Percentiles rank a stretch among this genome's conserved stretches.
Conservation (phyloP, 805 yeast species). For the Ogataea corticis region DNA sequence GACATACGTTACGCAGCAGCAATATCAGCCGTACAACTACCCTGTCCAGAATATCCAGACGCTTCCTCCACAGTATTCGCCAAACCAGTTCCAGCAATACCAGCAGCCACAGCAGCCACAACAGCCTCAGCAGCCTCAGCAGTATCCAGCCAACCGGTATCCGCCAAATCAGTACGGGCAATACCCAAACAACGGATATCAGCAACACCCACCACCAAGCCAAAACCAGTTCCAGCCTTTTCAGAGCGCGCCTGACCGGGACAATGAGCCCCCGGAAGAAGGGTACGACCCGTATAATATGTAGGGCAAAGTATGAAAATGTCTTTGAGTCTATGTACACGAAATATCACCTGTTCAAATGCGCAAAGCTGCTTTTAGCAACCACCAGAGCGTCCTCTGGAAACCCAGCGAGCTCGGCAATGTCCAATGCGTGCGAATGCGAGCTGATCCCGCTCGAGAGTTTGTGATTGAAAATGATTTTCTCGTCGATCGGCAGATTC, state of each 20-base stretch:
- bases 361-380: conserved; percentile 43
- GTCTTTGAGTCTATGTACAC: too few species aligned
- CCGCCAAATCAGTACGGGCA: not conserved
- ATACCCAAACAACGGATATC: not conserved
- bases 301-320: not conserved
- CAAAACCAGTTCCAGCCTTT: not conserved
- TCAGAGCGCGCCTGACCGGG: not conserved
- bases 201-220: conserved; percentile 1
- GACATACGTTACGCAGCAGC: conserved; percentile 6
- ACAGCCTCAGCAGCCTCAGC: conserved; percentile 19
- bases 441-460: conserved; percentile 67
- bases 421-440: conserved; percentile 73
- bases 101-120: conserved; percentile 8
- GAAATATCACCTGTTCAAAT: conserved; percentile 7
- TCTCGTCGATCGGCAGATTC: conserved; percentile 29
- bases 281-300: conserved; percentile 25
- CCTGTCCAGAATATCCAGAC: not conserved
- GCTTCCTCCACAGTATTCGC: conserved; percentile 2
- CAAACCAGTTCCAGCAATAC: not conserved
- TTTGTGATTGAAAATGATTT: conserved; percentile 52
- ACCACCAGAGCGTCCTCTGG: conserved; percentile 57
- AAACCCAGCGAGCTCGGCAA: conserved; percentile 79
- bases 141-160: not conserved
- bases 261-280: conserved; percentile 12
- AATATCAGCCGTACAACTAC: not conserved